Conservation (phyloP, 192 early-diverging fungal genomes). For the Coemansia sp. region DNA sequence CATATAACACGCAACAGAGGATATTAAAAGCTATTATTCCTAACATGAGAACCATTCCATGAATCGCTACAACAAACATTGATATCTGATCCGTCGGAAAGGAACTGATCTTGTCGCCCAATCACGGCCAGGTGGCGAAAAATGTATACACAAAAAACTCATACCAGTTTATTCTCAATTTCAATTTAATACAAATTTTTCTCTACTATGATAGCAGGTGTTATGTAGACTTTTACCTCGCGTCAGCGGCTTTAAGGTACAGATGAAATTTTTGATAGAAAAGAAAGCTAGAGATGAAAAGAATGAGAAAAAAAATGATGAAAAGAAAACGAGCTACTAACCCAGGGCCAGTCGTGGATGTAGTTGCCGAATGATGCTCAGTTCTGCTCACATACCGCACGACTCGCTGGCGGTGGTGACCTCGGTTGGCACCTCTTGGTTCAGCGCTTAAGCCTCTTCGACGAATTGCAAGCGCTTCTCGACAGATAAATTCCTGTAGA, state of each 20-base stretch:
- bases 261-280: neutral
- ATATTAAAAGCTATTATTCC: no score
- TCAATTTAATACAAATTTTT: neutral
- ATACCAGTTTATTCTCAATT: neutral
- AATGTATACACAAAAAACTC: neutral
- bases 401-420: neutral
- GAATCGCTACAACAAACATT: neutral
- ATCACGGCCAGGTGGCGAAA: neutral
- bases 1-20: no score
- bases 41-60: no score
- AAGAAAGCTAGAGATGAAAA: neutral
- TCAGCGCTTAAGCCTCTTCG: no score
- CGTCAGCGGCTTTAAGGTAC: neutral
- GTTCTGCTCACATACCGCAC: neutral
- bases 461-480: no score
- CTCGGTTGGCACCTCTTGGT: neutral
- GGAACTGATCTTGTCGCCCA: neutral
- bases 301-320: neutral
- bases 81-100: neutral
- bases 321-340: neutral
- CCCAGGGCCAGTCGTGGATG: neutral
- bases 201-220: neutral
- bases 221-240: neutral
- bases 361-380: neutral
- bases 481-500: no score